Conservation (phyloP, 2,329 filamentous ascomycete genomes). For the Metarhizium anisopliae region DNA sequence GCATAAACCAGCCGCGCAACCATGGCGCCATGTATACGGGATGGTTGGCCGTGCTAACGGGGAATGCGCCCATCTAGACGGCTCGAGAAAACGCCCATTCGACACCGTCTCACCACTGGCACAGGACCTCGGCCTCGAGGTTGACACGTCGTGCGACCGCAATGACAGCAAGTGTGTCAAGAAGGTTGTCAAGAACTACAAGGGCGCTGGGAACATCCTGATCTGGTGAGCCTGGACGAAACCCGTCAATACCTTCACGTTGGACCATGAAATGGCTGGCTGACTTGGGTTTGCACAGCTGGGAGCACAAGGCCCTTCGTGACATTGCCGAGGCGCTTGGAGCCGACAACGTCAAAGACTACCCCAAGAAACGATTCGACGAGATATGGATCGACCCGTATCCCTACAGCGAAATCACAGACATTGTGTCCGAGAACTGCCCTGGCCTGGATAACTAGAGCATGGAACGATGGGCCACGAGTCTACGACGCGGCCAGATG, state of each 20-base stretch:
- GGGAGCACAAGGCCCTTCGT: slow-evolving; percentile 46
- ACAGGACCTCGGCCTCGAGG: slow-evolving; percentile 41
- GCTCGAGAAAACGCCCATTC: slow-evolving; percentile 41
- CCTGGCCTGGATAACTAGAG: slow-evolving; percentile 38
- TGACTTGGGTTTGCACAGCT: slow-evolving; percentile 25
- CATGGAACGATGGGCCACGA: neutral
- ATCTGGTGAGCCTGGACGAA: slow-evolving; percentile 32
- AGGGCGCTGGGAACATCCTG: slow-evolving; percentile 45
- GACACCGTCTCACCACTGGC: slow-evolving; percentile 50
- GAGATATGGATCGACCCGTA: slow-evolving; percentile 49
- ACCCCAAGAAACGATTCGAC: slow-evolving; percentile 41
- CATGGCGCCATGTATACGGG: no score
- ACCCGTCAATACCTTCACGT: neutral
- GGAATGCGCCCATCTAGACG: slow-evolving; percentile 25
- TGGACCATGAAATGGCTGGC: neutral
- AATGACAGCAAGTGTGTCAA: slow-evolving; percentile 47
- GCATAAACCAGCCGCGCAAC: neutral
- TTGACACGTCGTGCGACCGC: slow-evolving; percentile 47
- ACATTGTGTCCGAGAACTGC: slow-evolving; percentile 40
- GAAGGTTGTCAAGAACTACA: slow-evolving; percentile 36
- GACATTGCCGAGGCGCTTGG: slow-evolving; percentile 45
- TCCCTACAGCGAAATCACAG: slow-evolving; percentile 37
- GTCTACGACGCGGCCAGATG: neutral
- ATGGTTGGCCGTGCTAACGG: neutral
- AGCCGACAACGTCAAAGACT: slow-evolving; percentile 36